Percentiles rank a stretch among this genome's conserved stretches.
Conservation (phyloP, 768 basidiomycete species). For the Rhizopogon roseolus region DNA sequence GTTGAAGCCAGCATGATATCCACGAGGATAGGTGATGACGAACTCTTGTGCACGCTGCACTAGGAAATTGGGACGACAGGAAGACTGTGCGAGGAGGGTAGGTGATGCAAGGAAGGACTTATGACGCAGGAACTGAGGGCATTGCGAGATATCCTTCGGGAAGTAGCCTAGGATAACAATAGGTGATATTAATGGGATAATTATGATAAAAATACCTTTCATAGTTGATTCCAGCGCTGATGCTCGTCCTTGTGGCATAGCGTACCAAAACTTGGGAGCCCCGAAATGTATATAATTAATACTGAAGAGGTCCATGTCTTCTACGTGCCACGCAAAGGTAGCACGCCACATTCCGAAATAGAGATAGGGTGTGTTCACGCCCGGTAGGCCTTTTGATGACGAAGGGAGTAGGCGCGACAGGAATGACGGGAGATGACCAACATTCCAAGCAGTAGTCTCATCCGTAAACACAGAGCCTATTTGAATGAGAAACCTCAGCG, state of each 20-base stretch:
- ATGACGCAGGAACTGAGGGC: constrained; percentile 93
- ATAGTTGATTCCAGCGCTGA: constrained; percentile 83
- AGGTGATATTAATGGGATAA: constrained; percentile 3
- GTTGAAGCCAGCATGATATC: constrained; percentile 97
- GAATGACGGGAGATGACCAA: constrained; percentile 84
- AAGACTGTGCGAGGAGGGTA: constrained; percentile 68
- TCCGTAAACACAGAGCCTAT: constrained; percentile 69
- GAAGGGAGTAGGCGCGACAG: constrained; percentile 75
- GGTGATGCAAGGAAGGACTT: constrained; percentile 96
- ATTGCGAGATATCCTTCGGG: constrained; percentile 77
- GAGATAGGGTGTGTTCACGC: constrained; percentile 95
- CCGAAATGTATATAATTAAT: constrained; percentile 99
- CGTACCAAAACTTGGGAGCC: constrained; percentile 96
- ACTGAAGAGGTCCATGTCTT: constrained; percentile 98
- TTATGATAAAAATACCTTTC: constrained; percentile 51
- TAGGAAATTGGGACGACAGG: constrained; percentile 78
- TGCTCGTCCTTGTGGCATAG: constrained; percentile 84
- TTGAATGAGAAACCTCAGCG: constrained; percentile 1
- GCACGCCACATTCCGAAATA: constrained; percentile 99
- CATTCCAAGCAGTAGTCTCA: constrained; percentile 84
- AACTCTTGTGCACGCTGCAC: constrained; percentile 96
- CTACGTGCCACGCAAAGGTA: constrained; percentile 98
- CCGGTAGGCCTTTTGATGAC: constrained; percentile 71
- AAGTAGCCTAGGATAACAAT: constrained; percentile 62
- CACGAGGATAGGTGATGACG: constrained; percentile 90